These are phyloP conservation scores for Saccharomycopsis sp. DNA, from an alignment of 805 yeast species.

Conservation along the genomic window DNA sequence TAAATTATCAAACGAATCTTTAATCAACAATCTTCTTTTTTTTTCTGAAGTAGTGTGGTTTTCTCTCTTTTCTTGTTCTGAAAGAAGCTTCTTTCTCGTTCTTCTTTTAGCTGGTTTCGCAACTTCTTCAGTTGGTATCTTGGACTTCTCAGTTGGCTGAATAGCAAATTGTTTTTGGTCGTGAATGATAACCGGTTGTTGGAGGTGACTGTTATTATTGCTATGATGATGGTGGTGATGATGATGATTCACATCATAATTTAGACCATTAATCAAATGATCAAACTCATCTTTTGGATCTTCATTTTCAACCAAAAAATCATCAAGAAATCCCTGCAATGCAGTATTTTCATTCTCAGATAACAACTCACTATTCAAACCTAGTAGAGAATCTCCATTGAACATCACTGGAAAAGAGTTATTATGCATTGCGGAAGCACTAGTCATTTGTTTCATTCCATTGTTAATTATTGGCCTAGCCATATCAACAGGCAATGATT, in stretches of 20 bases:
- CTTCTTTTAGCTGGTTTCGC: slow-evolving; percentile 18
- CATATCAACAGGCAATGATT: neutral
- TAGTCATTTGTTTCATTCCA: too few relatives aligned
- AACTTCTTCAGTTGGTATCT: neutral
- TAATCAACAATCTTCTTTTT: slow-evolving; percentile 31
- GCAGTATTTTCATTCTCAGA: slow-evolving; percentile 20
- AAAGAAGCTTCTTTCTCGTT: slow-evolving; percentile 23
- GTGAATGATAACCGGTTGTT: neutral
- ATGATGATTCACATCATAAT: neutral
- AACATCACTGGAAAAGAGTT: too few relatives aligned
- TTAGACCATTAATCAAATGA: slow-evolving; percentile 5
- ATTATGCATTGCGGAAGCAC: too few relatives aligned
- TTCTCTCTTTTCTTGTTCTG: slow-evolving; percentile 30
- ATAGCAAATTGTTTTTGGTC: too few relatives aligned
- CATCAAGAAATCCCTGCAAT: slow-evolving; percentile 19
- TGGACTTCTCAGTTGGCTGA: neutral
- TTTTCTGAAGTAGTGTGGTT: slow-evolving; percentile 36
- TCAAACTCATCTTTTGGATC: slow-evolving; percentile 11
- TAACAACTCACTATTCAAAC: slow-evolving; percentile 9
- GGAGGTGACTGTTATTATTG: neutral
- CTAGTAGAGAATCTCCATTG: neutral
- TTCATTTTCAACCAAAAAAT: slow-evolving; percentile 16
- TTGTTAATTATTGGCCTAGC: neutral
- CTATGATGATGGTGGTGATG: neutral
- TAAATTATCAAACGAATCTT: slow-evolving; percentile 31